A percentile compares a stretch with the other conserved stretches of the same genome.
phyloP scores from a whole-genome alignment of 179 eudicot species.

The Sideroxylon spinosum region DNA sequence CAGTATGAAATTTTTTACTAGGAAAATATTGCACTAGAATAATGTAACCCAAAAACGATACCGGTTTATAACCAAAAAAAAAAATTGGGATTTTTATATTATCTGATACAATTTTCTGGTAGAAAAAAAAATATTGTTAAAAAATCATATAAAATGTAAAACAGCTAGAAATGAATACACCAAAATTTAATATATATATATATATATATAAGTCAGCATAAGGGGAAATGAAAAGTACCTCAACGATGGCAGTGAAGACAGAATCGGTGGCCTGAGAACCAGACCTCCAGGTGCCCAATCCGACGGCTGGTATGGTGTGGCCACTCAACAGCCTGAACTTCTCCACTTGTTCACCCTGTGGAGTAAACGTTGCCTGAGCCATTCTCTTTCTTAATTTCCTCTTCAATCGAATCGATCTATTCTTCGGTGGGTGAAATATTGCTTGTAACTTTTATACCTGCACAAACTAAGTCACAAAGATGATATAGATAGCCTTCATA shows the following conservation, averaged over 20 bases:
- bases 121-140: no score
- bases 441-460: neutral
- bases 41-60: no score
- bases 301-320: slow-evolving; percentile 43
- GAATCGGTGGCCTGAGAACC: slow-evolving; percentile 29
- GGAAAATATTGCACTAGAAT: no score
- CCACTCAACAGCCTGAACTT: slow-evolving; percentile 34
- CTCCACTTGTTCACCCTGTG: neutral
- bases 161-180: no score
- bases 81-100: no score
- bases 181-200: no score
- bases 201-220: no score
- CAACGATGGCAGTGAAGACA: slow-evolving; percentile 42
- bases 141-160: no score
- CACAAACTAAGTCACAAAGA: neutral
- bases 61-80: no score
- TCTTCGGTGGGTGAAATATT: no score
- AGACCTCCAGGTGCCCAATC: slow-evolving; percentile 50
- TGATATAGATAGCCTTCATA: neutral
- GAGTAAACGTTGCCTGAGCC: slow-evolving; percentile 17
- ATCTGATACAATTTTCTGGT: no score
- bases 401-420: neutral
- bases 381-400: slow-evolving; percentile 6
- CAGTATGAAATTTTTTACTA: no score
- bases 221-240: slow-evolving; percentile 14